Conservation (phyloP, 495 filamentous ascomycete species). For the Lophium mytilinum region DNA sequence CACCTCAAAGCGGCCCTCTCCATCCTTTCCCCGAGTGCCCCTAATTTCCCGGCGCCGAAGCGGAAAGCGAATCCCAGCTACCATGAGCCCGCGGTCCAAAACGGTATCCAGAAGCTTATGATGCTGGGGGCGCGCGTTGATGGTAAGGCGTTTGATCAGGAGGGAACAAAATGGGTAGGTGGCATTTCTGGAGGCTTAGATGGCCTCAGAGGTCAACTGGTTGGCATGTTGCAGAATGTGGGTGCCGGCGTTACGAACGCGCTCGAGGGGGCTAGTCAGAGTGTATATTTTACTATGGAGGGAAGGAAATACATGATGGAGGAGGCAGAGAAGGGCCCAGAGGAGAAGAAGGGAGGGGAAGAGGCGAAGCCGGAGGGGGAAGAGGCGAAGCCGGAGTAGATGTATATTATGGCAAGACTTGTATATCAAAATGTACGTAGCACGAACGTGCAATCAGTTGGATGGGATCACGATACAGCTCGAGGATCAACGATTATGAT, state of each 20-base stretch:
- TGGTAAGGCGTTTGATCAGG: constrained; percentile 72
- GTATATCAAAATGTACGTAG: background rate
- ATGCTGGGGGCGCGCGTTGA: constrained; percentile 77
- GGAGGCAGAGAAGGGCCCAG: constrained; percentile 52
- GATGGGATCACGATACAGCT: too few relatives aligned
- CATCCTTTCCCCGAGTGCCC: constrained; percentile 59
- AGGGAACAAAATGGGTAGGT: constrained; percentile 74
- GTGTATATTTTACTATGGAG: constrained; percentile 77
- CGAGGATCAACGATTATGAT: too few relatives aligned
- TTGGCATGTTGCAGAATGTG: constrained; percentile 65
- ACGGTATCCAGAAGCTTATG: constrained; percentile 75
- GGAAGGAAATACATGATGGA: constrained; percentile 67
- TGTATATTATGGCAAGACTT: background rate
- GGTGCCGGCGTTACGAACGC: constrained; percentile 62
- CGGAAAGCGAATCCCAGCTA: constrained; percentile 68
- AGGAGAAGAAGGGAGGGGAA: background rate
- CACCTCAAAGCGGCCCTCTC: constrained; percentile 72
- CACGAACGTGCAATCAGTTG: too few relatives aligned
- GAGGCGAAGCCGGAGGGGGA: background rate
- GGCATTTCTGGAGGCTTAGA: constrained; percentile 77
- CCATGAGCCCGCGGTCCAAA: constrained; percentile 66
- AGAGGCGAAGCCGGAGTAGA: background rate
- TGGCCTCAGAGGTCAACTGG: constrained; percentile 71
- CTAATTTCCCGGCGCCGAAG: constrained; percentile 65
- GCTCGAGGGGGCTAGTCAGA: constrained; percentile 69